Conservation (phyloP, 148 eudicot species). For the Fallopia convolvulus region DNA sequence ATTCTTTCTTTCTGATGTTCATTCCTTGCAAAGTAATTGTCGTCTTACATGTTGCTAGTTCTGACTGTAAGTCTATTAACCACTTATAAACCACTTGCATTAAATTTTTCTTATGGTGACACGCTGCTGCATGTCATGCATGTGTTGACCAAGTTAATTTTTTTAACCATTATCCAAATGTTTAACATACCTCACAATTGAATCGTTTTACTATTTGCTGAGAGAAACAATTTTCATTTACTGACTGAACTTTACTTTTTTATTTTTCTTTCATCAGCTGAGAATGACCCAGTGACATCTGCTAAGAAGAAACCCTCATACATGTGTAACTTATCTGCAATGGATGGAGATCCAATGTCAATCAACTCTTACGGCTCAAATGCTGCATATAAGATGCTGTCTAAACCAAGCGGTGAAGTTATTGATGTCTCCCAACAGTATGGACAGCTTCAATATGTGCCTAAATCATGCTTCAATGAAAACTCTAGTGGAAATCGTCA, state of each 20-base stretch:
- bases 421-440: conserved; percentile 11
- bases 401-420: neutral
- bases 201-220: neutral
- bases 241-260: neutral
- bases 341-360: conserved; percentile 4
- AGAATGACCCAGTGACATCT: conserved; percentile 12
- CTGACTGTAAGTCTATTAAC: neutral
- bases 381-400: neutral
- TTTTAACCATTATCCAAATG: neutral
- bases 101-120: neutral
- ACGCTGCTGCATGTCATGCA: neutral
- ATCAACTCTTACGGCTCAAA: neutral
- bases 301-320: conserved; percentile 18
- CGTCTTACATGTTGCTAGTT: neutral
- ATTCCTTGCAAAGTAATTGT: neutral
- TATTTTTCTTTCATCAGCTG: conserved; percentile 17
- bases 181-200: neutral
- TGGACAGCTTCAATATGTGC: conserved; percentile 14
- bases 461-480: conserved; percentile 15
- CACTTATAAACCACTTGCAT: neutral
- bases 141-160: neutral
- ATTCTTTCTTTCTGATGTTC: neutral
- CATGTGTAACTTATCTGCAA: conserved; percentile 13
- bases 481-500: neutral
- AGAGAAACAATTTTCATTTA: neutral